Base-by-base conservation (phyloP, 78 protist genomes). In the Kipferlia bialata region DNA sequence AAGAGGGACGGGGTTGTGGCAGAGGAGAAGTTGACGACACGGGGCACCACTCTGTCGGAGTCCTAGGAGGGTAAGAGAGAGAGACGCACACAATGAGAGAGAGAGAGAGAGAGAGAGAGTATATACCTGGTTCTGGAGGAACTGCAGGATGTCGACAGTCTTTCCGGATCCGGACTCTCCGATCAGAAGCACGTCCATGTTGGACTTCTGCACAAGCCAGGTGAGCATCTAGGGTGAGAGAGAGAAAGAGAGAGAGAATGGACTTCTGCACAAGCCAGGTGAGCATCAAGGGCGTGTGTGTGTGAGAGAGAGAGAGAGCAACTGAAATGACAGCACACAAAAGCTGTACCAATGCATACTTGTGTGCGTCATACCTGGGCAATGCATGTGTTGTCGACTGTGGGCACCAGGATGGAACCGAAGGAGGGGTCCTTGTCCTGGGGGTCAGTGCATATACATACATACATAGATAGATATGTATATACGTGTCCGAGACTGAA, bases 91-190 rank as follows among this genome's bases (percentile, higher is more conserved):
- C n/a, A n/a, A n/a, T n/a, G n/a, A n/a, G n/a, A n/a, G n/a, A n/a
- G n/a, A n/a, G n/a, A n/a, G n/a, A n/a, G n/a, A n/a, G n/a, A n/a
- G n/a, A n/a, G n/a, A n/a, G n/a, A n/a, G n/a, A n/a, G n/a, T n/a
- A n/a, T n/a, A n/a, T n/a, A n/a, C n/a, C n/a, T n/a, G 5, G 58
- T 2, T 51, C 26, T 29, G 13, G 44, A 85, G 45, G 41, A 59
- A 84, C 56, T 73, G 45, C 48, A 70, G 31, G 51, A 77, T 34
- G 32, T 41, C 65, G 54, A 85, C 80, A 2, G 94, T 77, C 77
- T 90, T 90, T 34, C 87, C 89, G 24, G 89, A 83, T 7, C 94
- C 94, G 0, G 82, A 41, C 44, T 68, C 85, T 10, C 94, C 94
- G n/a, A 87, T 60, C 39, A 86, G 65, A 22, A 90, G 69, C 24